Evolutionary conservation across 2,329 filamentous ascomycete genomes (phyloP).

Genomic region (Trichoderma polysporum): DNA sequence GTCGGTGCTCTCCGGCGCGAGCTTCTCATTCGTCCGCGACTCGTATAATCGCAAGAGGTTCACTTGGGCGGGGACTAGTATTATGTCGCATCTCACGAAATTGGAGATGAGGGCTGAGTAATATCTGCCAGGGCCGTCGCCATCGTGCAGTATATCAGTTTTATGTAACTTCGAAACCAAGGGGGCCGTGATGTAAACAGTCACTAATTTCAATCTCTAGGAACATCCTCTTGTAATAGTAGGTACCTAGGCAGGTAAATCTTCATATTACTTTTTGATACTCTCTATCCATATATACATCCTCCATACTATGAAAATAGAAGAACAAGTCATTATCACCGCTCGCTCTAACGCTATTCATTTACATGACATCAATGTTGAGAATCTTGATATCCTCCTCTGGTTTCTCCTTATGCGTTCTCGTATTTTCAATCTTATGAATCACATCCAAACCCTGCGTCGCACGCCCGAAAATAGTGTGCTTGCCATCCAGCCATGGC

Average conservation of each 20-base stretch:
- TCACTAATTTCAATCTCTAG: background rate
- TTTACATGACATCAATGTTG: slow-evolving; percentile 67
- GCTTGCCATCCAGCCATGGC: slow-evolving; percentile 93
- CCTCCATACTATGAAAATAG: background rate
- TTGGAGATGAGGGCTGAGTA: too few species aligned
- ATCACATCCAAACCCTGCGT: slow-evolving; percentile 91
- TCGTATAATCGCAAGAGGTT: background rate
- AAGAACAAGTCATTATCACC: background rate
- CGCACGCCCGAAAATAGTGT: slow-evolving; percentile 92
- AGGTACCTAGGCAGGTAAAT: background rate
- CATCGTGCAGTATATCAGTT: too few species aligned
- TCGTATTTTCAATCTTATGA: slow-evolving; percentile 89
- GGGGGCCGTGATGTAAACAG: background rate
- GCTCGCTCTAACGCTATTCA: background rate
- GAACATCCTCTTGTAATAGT: background rate
- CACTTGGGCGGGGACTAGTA: too few species aligned
- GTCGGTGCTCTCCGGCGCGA: background rate
- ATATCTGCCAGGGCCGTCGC: too few species aligned
- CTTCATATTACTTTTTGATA: background rate
- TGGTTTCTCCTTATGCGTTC: slow-evolving; percentile 86
- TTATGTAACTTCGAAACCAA: too few species aligned
- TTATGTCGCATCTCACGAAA: too few species aligned
- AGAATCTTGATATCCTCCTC: slow-evolving; percentile 97
- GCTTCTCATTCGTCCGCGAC: background rate
- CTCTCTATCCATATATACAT: background rate